Conservation (phyloP, 2,329 filamentous ascomycete species). For the Fusarium goolgardi region DNA sequence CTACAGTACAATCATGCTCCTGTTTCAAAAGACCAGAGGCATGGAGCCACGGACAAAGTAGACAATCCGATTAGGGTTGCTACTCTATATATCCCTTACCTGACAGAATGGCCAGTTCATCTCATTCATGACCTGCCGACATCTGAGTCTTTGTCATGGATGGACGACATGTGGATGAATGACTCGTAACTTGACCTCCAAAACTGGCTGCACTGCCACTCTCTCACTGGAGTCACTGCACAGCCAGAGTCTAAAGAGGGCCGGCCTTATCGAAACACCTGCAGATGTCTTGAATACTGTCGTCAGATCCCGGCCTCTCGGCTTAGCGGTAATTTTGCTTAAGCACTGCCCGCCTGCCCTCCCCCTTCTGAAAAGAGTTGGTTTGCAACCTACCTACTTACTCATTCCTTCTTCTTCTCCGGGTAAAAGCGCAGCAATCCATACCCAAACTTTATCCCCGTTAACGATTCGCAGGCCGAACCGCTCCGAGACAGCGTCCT, state of each 20-base stretch:
- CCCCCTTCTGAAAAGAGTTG: conserved; percentile 24
- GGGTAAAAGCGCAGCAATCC: conserved; percentile 26
- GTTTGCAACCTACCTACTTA: conserved; percentile 12
- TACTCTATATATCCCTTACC: not conserved
- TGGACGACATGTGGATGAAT: not conserved
- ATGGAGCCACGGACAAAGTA: not conserved
- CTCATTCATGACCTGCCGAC: not conserved
- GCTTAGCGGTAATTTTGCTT: conserved; percentile 39
- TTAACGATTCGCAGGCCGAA: conserved; percentile 9
- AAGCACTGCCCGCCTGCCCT: conserved; percentile 20
- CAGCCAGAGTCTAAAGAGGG: conserved; percentile 3
- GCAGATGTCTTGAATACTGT: conserved; percentile 27
- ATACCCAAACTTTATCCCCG: conserved; percentile 7
- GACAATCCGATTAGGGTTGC: not conserved
- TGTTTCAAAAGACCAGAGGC: not conserved
- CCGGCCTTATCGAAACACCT: conserved; percentile 2
- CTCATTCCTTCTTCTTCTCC: conserved; percentile 8
- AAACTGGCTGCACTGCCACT: conserved; percentile 28
- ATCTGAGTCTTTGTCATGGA: not conserved
- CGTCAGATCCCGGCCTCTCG: conserved; percentile 8
- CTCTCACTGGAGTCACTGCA: conserved; percentile 5
- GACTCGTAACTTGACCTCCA: not conserved
- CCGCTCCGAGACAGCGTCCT: not conserved
- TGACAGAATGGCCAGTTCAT: not conserved
- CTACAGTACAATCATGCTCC: not conserved